Evolutionary conservation across 257 asterid species (phyloP), one percentile per base, ranked within the genome.

Genomic region (Solanum sparsipilum): DNA sequence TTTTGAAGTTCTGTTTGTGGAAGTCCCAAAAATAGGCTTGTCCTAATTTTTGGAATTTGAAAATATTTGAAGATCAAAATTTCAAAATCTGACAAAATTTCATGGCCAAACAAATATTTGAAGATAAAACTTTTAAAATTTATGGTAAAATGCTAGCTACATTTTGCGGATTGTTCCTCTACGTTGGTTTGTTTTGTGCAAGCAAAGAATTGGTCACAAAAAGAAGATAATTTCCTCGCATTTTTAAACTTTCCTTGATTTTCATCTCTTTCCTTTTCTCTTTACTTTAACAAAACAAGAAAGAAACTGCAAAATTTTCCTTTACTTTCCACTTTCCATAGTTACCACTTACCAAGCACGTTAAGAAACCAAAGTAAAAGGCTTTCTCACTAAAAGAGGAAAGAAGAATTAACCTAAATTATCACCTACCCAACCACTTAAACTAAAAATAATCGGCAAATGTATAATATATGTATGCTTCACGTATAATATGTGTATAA

Each of bases 1-100:
- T 58, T 58, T n/a, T 23, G 3, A n/a, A n/a, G 4, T 0, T 60
- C 1, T 65, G 72, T n/a, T 0, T 0, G 18, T 1, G 72, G 7
- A 25, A 25, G 13, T 25, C 9, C 72, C 18, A 11, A 65, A 65
- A n/a, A 25, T 1, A 10, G 31, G 15, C 32, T 10, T n/a, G 71
- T 23, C 31, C 31, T 25, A 63, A n/a, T 63, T 63, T n/a, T 63
- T 63, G 3, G 32, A 20, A 0, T 23, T 60, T 23, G 67, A 58
- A 58, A 58, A 58, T 20, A 58, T 58, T 58, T 20, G 27, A 58
- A 58, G 21, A 21, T 21, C 68, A 8, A 21, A 1, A 7, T 58
- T 3, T 56, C 65, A 56, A 56, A 56, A 20, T 56, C 25, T 56
- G 25, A 20, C 1, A 9, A 56, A 56, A 20, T 20, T 20, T 58